Conservation (phyloP, 768 basidiomycete species). For the Nidularia pulvinata region DNA sequence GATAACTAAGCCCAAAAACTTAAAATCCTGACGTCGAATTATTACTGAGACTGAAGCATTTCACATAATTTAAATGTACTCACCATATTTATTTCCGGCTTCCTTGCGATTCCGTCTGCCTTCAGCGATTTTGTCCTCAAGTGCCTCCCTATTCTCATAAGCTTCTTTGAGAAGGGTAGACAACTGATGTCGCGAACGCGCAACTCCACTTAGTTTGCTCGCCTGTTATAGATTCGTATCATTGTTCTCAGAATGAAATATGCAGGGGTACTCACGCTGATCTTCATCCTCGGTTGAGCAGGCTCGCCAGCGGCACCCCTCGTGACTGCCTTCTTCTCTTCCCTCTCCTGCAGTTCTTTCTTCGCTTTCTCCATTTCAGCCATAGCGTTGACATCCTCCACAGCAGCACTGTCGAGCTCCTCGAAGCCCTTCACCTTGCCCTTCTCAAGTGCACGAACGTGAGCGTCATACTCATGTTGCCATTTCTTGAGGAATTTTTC, state of each 20-base stretch:
- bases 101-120: slow-evolving; percentile 84
- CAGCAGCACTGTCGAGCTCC: slow-evolving; percentile 48
- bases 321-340: slow-evolving; percentile 77
- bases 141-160: slow-evolving; percentile 76
- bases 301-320: slow-evolving; percentile 53
- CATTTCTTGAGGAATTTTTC: slow-evolving; percentile 68
- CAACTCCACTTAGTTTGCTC: slow-evolving; percentile 69
- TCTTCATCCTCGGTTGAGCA: slow-evolving; percentile 78
- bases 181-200: slow-evolving; percentile 75
- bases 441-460: slow-evolving; percentile 75
- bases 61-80: slow-evolving; percentile 11
- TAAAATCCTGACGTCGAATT: background rate
- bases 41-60: background rate
- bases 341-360: slow-evolving; percentile 70
- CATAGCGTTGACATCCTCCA: slow-evolving; percentile 64
- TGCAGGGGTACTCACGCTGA: slow-evolving; percentile 52
- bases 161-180: slow-evolving; percentile 82
- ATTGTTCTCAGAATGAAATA: background rate
- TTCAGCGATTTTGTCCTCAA: slow-evolving; percentile 86
- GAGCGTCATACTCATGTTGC: slow-evolving; percentile 70
- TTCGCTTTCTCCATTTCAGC: slow-evolving; percentile 81
- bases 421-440: slow-evolving; percentile 70
- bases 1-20: background rate
- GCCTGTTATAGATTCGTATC: slow-evolving; percentile 37
- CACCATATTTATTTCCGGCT: slow-evolving; percentile 91